Conservation (phyloP, 345 rosid genomes). For the Dipteronia sinensis region DNA sequence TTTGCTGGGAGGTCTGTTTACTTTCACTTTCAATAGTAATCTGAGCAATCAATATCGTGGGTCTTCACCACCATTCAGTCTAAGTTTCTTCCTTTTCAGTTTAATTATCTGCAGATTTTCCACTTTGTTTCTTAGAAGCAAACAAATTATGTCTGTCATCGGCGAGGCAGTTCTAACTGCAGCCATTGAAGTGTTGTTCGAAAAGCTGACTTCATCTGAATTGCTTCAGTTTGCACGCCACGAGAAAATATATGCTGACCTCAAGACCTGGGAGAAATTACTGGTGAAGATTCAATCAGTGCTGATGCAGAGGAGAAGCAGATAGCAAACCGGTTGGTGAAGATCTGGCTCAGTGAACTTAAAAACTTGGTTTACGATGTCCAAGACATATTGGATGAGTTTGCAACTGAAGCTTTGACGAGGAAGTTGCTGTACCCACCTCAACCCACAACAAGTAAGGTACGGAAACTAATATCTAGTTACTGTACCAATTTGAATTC, state of each 20-base stretch:
- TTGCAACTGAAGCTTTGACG: not conserved
- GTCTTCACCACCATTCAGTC: no score
- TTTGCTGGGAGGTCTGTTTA: no score
- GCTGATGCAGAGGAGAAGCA: conserved; percentile 26
- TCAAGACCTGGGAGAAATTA: conserved; percentile 16
- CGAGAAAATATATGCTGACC: not conserved
- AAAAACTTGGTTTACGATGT: conserved; percentile 19
- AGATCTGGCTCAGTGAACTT: conserved; percentile 19
- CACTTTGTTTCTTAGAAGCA: not conserved
- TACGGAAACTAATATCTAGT: not conserved
- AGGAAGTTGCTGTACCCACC: not conserved
- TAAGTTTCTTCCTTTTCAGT: not conserved
- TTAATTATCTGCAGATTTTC: not conserved
- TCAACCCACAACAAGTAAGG: not conserved
- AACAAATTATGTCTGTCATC: not conserved
- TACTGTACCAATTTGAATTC: not conserved
- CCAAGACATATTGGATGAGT: conserved; percentile 26
- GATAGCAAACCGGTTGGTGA: not conserved
- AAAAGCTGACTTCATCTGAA: conserved; percentile 7
- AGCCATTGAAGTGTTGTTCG: conserved; percentile 1
- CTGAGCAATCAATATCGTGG: no score
- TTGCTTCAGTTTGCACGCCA: conserved; percentile 4
- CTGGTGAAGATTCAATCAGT: not conserved
- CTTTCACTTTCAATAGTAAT: no score
- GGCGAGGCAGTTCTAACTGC: not conserved